Evolutionary conservation across 164 flowering plant species (phyloP), one percentile per base, ranked within the genome.

Genomic region (Liriodendron chinense): DNA sequence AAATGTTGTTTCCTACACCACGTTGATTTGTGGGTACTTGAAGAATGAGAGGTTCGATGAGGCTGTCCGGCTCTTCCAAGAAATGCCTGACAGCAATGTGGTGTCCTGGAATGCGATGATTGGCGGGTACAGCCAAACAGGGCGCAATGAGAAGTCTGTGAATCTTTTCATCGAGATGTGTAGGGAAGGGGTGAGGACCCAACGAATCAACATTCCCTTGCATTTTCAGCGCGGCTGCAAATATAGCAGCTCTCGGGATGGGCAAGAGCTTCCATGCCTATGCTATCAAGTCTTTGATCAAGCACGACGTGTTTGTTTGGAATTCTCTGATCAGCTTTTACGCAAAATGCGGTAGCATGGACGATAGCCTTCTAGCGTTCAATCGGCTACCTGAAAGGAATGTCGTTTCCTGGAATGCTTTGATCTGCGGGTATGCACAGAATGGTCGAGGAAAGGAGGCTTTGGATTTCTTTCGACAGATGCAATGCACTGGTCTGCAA

Each of bases 101-200:
- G 92, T 94, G 70, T 85, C 93, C 0, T 94, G 98, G 98, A 94
- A 94, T 81, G 93, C 95, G 0, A 84, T 94, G 92, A 92, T 94
- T 64, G 82, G 91, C 18, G 98, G 96, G 79, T 88, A 56, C 78
- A 88, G 94, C 80, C 94, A 94, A 72, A 83, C 76, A 50, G 98
- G 98, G 1, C 79, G 78, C 9, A 94, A 83, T 69, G 96, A 94
- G 79, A 92, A 88, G 69, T 92, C 96, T 24, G 90, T 94, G 68
- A 89, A 89, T 83, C 81, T 88, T 59, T 91, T 94, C 59, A 72
- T 90, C 56, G 83, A 86, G 81, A 89, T 94, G 96, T 71, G 82
- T 43, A 84, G 93, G 78, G 89, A 85, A 81, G 89, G 92, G 2
- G 71, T 80, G 49, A n/a, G 67, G 65, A n/a, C 98, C 94, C 43